Evolutionary conservation across 2,329 filamentous ascomycete species (phyloP), one percentile per base, ranked within the genome.

Genomic region (Beauveria scarabaeidicola): DNA sequence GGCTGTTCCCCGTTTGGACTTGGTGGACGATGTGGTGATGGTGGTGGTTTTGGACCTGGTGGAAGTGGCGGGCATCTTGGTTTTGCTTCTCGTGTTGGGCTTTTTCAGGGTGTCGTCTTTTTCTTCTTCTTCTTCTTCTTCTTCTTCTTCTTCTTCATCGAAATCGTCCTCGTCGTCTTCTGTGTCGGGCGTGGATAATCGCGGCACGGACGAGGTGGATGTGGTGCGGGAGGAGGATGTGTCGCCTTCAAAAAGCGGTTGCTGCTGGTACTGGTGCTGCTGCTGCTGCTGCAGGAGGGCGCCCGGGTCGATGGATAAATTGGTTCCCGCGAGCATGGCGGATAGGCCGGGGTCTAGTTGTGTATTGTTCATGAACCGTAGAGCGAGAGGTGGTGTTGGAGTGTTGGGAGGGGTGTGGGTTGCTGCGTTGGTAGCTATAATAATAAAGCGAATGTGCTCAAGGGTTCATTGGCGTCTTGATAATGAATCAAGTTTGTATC

Each of bases 1-100:
- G 60, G 19, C 55, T 7, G 40, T 5, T 9, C 51, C 43, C 15
- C 36, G 29, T 51, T 50, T 58, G 10, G 55, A 51, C 36, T 21
- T 58, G 21, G 47, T 58, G 23, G 47, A 27, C 3, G 53, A 23
- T 25, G 53, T 40, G 29, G 40, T 36, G 7, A 25, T 19, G 13
- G 19, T 21, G 19, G 8, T 53, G 11, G 21, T 36, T 13, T 61
- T 56, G 48, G 62, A 7, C 25, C 64, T 61, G 55, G 64, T 61
- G 48, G 69, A 64, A 51, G 57, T 61, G 44, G 54, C 36, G 25
- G 56, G 56, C 48, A 52, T 58, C 8, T 58, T 58, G n/a, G 9
- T 38, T 10, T 36, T 52, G 56, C 38, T 43, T 23, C 56, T 40
- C 15, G 56, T 52, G 4, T 25, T 46, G 27, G 47, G 40, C 38